These are phyloP conservation scores for Spirogloea muscicola DNA, from an alignment of 139 green algal species.

Conservation along the genomic window DNA sequence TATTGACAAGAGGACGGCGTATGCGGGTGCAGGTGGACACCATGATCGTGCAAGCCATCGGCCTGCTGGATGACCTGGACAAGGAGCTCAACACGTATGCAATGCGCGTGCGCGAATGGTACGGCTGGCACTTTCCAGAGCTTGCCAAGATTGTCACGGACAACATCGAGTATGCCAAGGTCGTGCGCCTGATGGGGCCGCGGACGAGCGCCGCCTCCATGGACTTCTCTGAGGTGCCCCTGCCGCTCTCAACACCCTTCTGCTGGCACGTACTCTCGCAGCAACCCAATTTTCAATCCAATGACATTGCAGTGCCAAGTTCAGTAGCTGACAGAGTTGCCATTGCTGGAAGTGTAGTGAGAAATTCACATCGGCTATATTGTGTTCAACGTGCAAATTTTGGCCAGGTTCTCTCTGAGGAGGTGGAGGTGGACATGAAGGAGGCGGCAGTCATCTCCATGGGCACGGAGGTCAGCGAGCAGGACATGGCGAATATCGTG, in stretches of 20 bases:
- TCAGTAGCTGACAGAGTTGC: no score
- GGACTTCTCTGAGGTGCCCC: constrained; percentile 82
- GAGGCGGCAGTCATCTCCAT: constrained; percentile 90
- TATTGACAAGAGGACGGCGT: no score
- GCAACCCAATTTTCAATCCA: no score
- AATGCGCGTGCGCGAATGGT: constrained; percentile 98
- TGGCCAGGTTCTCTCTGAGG: constrained; percentile 75
- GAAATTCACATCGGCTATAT: no score
- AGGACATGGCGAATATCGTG: constrained; percentile 90
- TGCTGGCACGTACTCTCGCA: no score
- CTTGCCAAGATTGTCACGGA: constrained; percentile 93
- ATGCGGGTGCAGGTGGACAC: constrained; percentile 61
- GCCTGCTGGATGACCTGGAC: constrained; percentile 96
- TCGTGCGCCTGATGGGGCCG: constrained; percentile 85
- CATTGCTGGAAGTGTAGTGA: no score
- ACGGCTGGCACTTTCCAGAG: constrained; percentile 99
- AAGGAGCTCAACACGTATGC: constrained; percentile 99
- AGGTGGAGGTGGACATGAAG: constrained; percentile 87
- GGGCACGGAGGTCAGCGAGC: constrained; percentile 90
- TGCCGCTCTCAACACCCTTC: no score
- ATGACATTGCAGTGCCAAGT: no score
- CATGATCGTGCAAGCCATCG: constrained; percentile 95
- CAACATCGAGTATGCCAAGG: constrained; percentile 95
- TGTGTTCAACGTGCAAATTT: no score
- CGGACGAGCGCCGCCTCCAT: constrained; percentile 69